Base-by-base conservation (phyloP, 78 protist species). In the Dictyostelium intermedium region DNA sequence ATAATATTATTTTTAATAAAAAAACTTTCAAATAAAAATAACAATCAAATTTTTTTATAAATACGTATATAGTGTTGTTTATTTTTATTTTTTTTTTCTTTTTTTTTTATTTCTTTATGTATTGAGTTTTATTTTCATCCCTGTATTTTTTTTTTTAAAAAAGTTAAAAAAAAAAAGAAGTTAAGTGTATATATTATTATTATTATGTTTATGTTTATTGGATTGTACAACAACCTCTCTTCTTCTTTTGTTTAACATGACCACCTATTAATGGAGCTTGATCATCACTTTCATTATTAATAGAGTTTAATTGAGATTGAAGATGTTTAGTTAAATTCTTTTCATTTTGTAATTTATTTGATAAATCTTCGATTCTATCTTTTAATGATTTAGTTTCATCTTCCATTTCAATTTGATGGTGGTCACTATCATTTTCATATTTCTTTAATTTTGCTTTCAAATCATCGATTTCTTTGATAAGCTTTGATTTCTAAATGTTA, bases 391-490 rank as follows among this genome's bases (percentile, higher is more conserved):
- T 89, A 47, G 87, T 34, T 80, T 89, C 94, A 35, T 89, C 94
- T 35, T 89, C 83, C 87, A 81, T 63, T 70, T 89, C 87, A 34
- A 81, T 89, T 77, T 39, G 53, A 13, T 80, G 77, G n/a, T 80
- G 81, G 18, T 78, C 60, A 45, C 72, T 77, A 3, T 78, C 85
- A 23, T 43, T 30, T 70, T 89, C 94, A 47, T 89, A 89, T 25
- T 41, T 45, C 83, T 78, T 80, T 47, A 89, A 56, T 14, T 77
- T 53, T 45, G 45, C 20, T 79, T 87, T 87, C 13, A 87, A 79
- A 41, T 77, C 93, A 1, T 87, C 85, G 45, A 60, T 79, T 61
- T 89, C 94, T 70, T 80, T 89, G 18, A 87, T 18, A 41, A 85
- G 18, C 63, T 84, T n/a, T 45, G 39, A 27, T 85, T 70, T 72